phyloP scores from a whole-genome alignment of 2,329 filamentous ascomycete genomes.

The Capronia epimyces region DNA sequence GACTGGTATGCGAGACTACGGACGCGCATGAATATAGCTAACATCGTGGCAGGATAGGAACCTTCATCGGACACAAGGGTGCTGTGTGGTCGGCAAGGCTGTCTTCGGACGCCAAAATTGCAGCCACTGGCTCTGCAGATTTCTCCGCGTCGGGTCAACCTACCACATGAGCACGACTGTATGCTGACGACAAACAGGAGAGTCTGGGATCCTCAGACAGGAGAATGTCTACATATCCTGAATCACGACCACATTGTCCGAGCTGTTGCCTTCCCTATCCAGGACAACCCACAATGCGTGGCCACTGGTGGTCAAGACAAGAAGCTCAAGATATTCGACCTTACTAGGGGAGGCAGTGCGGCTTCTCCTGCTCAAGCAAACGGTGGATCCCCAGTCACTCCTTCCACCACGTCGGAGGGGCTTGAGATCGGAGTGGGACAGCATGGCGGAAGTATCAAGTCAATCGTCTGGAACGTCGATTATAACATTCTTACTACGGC shows the following conservation, averaged over 20 bases:
- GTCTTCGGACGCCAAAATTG: conserved; percentile 78
- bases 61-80: conserved; percentile 96
- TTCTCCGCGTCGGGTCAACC: conserved; percentile 72
- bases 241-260: conserved; percentile 94
- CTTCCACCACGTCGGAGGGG: conserved; percentile 36
- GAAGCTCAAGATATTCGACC: conserved; percentile 88
- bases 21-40: not conserved
- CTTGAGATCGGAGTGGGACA: conserved; percentile 75
- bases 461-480: conserved; percentile 88
- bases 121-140: conserved; percentile 90
- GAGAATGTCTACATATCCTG: conserved; percentile 79
- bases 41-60: conserved; percentile 64
- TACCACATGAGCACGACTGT: not conserved
- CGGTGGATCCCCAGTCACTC: conserved; percentile 35
- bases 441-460: conserved; percentile 87
- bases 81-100: conserved; percentile 94
- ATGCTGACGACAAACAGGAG: conserved; percentile 55
- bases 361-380: conserved; percentile 33
- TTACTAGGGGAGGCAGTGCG: conserved; percentile 50
- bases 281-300: conserved; percentile 70
- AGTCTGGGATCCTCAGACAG: conserved; percentile 94
- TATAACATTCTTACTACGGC: conserved; percentile 86
- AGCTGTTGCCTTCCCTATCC: conserved; percentile 80
- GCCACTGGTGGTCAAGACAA: conserved; percentile 95
- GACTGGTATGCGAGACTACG: conserved; percentile 60